Evolutionary conservation across 1,284 basidiomycete genomes (phyloP), one percentile per base, ranked within the genome.

Genomic region (Apiotrichum brassicae): DNA sequence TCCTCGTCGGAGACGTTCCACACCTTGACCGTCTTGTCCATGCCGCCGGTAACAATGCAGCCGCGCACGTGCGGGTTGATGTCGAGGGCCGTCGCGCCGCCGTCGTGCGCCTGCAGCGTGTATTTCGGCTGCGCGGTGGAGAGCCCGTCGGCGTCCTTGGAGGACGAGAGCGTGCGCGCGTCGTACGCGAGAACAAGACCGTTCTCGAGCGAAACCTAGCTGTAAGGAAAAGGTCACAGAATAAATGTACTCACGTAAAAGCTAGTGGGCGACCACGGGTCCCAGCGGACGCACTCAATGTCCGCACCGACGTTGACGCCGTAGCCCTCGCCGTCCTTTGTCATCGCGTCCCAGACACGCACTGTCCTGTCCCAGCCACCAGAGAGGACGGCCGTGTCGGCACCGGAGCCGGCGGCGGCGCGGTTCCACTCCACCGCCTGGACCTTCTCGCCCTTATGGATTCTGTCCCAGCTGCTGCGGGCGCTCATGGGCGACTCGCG

Each of bases 351-450:
- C 73, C 95, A 97, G 20, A 90, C 86, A 49, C 89, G 79, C 24
- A 97, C 87, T 0, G 89, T 93, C 43, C 91, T 82, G 75, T 98
- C 95, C 66, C 89, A 97, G 55, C 88, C 87, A 16, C 93, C 95
- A 3, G 88, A 94, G 53, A 98, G 75, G 33, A 98, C 76, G 32
- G 94, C 87, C 12, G 85, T 87, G 24, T 93, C 87, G 49, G 68
- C 53, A 1, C 60, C 63, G 11, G 56, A 50, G 6, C 60, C 63
- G 9, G 44, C 49, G 47, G 91, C 86, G 49, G 81, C 79, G 33
- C 81, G 79, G 70, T 95, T 95, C 95, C 95, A 99, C 65, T 94
- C 86, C 3, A 98, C 90, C 4, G 86, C 84, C 74, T 97, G 93
- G n/a, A 98, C 89, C 76, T 97, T 97, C 73, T 97, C 93, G 18